Evolutionary conservation across 2,329 filamentous ascomycete genomes (phyloP).

Genomic region (Colletotrichum sp.): DNA sequence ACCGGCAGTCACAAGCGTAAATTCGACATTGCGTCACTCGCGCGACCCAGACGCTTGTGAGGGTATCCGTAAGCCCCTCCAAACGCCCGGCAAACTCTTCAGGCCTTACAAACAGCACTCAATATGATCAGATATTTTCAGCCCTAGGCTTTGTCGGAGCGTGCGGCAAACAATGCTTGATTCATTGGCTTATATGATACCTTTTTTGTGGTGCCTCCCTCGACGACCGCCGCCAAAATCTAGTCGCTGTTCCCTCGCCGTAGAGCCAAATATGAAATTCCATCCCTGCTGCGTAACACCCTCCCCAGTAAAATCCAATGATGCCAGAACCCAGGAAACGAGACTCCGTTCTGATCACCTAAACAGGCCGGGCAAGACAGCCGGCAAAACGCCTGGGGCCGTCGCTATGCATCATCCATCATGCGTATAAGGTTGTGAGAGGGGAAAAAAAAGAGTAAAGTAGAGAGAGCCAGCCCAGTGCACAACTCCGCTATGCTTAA

Average conservation of each 20-base stretch:
- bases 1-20: neutral
- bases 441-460: neutral
- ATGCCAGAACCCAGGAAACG: slow-evolving; percentile 11
- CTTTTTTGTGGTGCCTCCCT: neutral
- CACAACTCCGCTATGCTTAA: neutral
- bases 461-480: neutral
- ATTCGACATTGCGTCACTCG: slow-evolving; percentile 7
- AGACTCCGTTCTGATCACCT: slow-evolving; percentile 12
- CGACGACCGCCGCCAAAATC: neutral
- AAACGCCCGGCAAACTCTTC: neutral
- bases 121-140: neutral
- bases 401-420: slow-evolving; percentile 23
- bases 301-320: slow-evolving; percentile 18
- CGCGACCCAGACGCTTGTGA: neutral
- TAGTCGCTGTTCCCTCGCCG: neutral
- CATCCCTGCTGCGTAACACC: neutral
- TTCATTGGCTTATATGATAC: slow-evolving; percentile 7
- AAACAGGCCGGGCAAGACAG: slow-evolving; percentile 13
- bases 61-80: neutral
- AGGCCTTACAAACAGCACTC: neutral
- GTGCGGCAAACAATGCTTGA: neutral
- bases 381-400: slow-evolving; percentile 22
- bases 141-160: neutral
- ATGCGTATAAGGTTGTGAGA: slow-evolving; percentile 10
- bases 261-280: neutral